These are phyloP conservation scores for Gossypium thurberi DNA, from an alignment of 345 rosid genomes.

Conservation along the genomic window DNA sequence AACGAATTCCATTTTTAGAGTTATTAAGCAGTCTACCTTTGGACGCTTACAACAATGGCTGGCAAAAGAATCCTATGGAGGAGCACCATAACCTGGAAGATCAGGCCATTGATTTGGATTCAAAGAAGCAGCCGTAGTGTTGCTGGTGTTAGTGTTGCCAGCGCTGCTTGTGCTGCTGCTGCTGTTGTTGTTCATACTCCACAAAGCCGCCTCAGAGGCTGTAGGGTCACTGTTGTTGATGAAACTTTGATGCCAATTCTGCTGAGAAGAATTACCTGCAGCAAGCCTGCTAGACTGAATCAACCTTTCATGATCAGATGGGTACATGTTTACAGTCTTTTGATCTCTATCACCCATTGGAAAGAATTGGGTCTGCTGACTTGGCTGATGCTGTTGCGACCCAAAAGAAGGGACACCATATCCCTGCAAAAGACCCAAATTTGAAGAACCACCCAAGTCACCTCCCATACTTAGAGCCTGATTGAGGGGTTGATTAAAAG, in stretches of 20 bases:
- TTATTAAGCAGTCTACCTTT: neutral
- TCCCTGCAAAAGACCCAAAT: conserved; percentile 33
- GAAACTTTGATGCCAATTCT: conserved; percentile 30
- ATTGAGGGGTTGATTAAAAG: conserved; percentile 17
- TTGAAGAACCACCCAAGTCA: conserved; percentile 24
- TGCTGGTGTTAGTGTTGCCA: conserved; percentile 11
- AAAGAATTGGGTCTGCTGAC: conserved; percentile 25
- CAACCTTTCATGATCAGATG: conserved; percentile 21
- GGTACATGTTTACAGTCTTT: conserved; percentile 12
- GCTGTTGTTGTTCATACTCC: conserved; percentile 21
- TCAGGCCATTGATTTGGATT: conserved; percentile 34
- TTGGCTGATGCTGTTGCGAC: conserved; percentile 18
- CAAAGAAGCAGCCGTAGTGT: conserved; percentile 19
- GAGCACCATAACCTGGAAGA: conserved; percentile 31
- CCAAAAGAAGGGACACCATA: conserved; percentile 22
- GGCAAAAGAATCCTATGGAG: conserved; percentile 15
- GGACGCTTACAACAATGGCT: neutral
- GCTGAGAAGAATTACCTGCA: conserved; percentile 10
- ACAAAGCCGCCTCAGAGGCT: conserved; percentile 22
- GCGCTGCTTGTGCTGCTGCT: conserved; percentile 4
- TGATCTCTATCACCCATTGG: conserved; percentile 17
- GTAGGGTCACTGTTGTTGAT: conserved; percentile 20
- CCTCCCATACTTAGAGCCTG: conserved; percentile 15
- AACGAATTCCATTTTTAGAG: neutral
- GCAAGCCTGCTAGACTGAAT: conserved; percentile 16